Evolutionary conservation across 306 rosid species (phyloP).

Genomic region (Castanospermum australe): DNA sequence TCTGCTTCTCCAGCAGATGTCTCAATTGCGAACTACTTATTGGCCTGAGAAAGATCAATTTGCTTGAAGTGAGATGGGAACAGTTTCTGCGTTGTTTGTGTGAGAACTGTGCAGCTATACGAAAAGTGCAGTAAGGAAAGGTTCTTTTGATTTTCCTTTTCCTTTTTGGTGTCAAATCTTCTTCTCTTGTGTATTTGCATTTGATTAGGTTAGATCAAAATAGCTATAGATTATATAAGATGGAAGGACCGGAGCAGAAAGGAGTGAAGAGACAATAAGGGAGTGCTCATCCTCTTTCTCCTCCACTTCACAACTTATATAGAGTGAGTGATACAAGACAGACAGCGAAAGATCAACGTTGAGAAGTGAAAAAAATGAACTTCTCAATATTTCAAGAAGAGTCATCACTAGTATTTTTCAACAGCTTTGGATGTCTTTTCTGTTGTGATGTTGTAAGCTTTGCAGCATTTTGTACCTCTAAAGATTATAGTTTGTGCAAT

Average conservation of each 20-base stretch:
- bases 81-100: constrained; percentile 47
- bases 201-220: constrained; percentile 46
- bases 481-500: constrained; percentile 47
- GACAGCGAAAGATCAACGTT: constrained; percentile 33
- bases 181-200: constrained; percentile 51
- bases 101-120: constrained; percentile 74
- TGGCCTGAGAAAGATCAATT: constrained; percentile 45
- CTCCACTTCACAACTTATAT: constrained; percentile 71
- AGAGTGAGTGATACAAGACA: constrained; percentile 54
- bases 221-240: constrained; percentile 53
- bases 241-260: constrained; percentile 69
- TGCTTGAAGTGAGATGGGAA: constrained; percentile 18
- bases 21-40: constrained; percentile 62
- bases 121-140: constrained; percentile 52
- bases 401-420: constrained; percentile 46
- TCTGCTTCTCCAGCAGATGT: constrained; percentile 75
- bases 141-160: constrained; percentile 33
- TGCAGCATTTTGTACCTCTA: constrained; percentile 51
- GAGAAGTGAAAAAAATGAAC: constrained; percentile 46
- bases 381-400: constrained; percentile 49
- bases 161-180: constrained; percentile 20
- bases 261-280: constrained; percentile 90
- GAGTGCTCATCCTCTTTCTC: constrained; percentile 99
- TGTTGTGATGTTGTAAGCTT: constrained; percentile 65
- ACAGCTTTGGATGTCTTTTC: constrained; percentile 46